Percentiles rank a stretch among this genome's conserved stretches.
Conservation (phyloP, 768 basidiomycete species). For the Leccinum imitatum region DNA sequence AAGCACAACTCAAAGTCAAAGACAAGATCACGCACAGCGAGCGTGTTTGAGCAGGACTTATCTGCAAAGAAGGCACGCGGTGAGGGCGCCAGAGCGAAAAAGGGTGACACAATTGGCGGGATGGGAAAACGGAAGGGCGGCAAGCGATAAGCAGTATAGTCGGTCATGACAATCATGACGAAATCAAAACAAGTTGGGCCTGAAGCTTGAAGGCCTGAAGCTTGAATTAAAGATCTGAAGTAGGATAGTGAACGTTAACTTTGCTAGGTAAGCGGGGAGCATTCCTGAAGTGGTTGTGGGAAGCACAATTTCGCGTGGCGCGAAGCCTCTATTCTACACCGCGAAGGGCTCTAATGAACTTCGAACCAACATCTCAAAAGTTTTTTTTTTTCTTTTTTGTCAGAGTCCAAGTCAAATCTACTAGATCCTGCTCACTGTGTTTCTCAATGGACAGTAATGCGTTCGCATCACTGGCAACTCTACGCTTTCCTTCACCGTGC, state of each 20-base stretch:
- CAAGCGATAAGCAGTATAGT: conserved; percentile 26
- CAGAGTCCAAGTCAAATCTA: conserved; percentile 2
- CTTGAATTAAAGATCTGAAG: background rate
- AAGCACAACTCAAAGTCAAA: conserved; percentile 36
- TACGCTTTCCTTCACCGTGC: conserved; percentile 56
- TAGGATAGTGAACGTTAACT: conserved; percentile 1
- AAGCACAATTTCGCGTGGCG: conserved; percentile 32
- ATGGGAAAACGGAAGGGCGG: conserved; percentile 51
- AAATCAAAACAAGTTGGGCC: background rate
- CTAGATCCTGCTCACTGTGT: background rate
- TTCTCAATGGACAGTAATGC: conserved; percentile 43
- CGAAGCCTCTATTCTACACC: conserved; percentile 19
- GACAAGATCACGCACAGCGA: conserved; percentile 30
- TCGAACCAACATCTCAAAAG: conserved; percentile 13
- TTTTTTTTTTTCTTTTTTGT: conserved; percentile 1
- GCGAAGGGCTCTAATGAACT: conserved; percentile 25
- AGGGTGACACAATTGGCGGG: conserved; percentile 54
- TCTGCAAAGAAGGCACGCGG: conserved; percentile 40
- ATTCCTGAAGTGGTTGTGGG: conserved; percentile 16
- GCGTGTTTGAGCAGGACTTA: conserved; percentile 61
- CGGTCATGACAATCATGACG: background rate
- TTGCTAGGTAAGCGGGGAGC: background rate
- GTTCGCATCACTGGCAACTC: conserved; percentile 54
- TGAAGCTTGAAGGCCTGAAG: background rate
- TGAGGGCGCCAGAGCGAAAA: conserved; percentile 70